Conservation (phyloP, 345 rosid species). For the Rhodomyrtus tomentosa region DNA sequence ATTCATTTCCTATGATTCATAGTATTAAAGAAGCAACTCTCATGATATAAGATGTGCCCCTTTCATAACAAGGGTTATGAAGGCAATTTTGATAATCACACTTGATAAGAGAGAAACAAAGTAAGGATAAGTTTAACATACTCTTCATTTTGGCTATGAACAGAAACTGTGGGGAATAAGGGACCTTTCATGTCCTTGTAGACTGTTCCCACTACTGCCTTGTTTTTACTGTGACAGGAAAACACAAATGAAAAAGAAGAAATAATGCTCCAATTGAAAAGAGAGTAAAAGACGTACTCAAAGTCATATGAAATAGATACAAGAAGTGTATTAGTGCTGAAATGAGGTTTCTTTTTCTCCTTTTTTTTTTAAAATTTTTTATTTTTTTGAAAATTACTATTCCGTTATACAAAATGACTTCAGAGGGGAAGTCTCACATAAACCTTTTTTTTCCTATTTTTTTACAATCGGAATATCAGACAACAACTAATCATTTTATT, state of each 20-base stretch:
- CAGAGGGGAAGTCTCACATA: neutral
- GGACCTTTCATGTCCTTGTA: slow-evolving; percentile 59
- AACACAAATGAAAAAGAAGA: neutral
- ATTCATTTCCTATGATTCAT: neutral
- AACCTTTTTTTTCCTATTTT: neutral
- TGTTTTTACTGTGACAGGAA: slow-evolving; percentile 65
- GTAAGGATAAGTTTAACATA: slow-evolving; percentile 28
- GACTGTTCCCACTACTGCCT: slow-evolving; percentile 52
- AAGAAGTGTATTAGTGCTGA: neutral
- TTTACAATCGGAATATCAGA: neutral
- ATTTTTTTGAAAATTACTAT: neutral
- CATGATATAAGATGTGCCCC: neutral
- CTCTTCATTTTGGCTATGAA: slow-evolving; percentile 97
- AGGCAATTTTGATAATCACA: neutral
- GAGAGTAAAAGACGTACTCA: neutral
- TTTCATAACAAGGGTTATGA: neutral
- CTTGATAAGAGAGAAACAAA: neutral
- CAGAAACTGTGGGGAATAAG: slow-evolving; percentile 82
- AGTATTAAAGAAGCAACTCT: neutral
- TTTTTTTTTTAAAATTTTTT: neutral
- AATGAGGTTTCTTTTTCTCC: neutral
- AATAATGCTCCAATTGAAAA: neutral
- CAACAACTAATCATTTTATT: neutral
- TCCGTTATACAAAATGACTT: neutral
- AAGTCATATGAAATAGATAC: neutral